Percentiles rank a stretch among this genome's conserved stretches.
Conservation (phyloP, 148 eudicot genomes). For the Silene latifolia region DNA sequence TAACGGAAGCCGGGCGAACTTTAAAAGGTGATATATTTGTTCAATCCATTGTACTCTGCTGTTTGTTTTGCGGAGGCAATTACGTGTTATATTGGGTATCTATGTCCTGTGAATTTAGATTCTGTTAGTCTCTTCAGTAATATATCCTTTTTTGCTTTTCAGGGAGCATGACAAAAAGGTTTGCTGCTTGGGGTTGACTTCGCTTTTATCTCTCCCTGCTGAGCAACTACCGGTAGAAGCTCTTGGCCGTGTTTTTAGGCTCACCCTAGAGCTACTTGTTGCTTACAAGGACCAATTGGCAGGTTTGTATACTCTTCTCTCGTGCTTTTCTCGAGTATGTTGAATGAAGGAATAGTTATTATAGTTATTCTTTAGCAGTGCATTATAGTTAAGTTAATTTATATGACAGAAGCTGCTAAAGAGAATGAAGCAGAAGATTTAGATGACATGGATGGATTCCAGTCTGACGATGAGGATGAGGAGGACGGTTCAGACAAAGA, state of each 20-base stretch:
- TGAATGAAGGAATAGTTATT: not conserved
- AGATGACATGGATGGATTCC: slow-evolving; percentile 82
- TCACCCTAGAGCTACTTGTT: slow-evolving; percentile 82
- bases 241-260: slow-evolving; percentile 79
- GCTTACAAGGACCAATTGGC: slow-evolving; percentile 94
- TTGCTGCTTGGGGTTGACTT: slow-evolving; percentile 93
- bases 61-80: not conserved
- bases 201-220: slow-evolving; percentile 74
- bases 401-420: slow-evolving; percentile 67
- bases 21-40: slow-evolving; percentile 52
- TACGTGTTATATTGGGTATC: not conserved
- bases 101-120: not conserved
- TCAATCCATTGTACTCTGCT: not conserved
- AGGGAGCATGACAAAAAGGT: slow-evolving; percentile 97
- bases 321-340: not conserved
- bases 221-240: slow-evolving; percentile 89
- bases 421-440: slow-evolving; percentile 64
- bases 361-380: not conserved
- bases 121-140: not conserved
- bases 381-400: slow-evolving; percentile 5
- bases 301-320: slow-evolving; percentile 37
- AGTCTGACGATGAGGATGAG: slow-evolving; percentile 74
- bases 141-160: slow-evolving; percentile 20
- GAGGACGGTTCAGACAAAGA: slow-evolving; percentile 72
- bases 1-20: slow-evolving; percentile 70